A percentile compares a stretch with the other conserved stretches of the same genome.
phyloP scores from a whole-genome alignment of 1,139 yeast species.

The Spencermartinsiella ligniputridi region DNA sequence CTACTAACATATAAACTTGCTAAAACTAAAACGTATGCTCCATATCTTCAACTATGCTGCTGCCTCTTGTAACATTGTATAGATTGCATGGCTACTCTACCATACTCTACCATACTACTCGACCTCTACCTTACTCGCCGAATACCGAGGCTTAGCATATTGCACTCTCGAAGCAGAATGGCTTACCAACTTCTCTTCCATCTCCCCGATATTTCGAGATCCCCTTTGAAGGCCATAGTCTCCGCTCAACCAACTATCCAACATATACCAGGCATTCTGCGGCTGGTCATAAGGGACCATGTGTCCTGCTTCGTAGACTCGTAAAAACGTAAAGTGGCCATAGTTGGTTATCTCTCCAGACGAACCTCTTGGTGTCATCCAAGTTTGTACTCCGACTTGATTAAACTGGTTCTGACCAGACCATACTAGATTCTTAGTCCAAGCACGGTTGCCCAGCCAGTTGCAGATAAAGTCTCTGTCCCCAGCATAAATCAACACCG shows the following conservation, averaged over 20 bases:
- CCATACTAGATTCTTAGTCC: constrained; percentile 72
- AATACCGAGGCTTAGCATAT: no score
- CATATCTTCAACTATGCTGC: no score
- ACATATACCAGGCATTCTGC: constrained; percentile 59
- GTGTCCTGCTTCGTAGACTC: constrained; percentile 60
- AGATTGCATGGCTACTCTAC: no score
- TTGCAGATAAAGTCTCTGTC: constrained; percentile 88
- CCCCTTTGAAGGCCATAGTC: constrained; percentile 13
- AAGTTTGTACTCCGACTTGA: constrained; percentile 34
- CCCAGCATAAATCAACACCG: constrained; percentile 80
- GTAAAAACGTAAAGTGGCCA: constrained; percentile 52
- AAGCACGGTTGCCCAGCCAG: constrained; percentile 83
- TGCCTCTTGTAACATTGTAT: no score
- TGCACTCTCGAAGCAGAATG: no score
- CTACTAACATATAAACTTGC: no score
- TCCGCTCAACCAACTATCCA: constrained; percentile 59
- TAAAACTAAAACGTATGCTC: no score
- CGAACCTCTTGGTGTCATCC: constrained; percentile 35
- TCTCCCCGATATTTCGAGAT: not conserved
- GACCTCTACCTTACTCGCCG: no score
- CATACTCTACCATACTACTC: no score
- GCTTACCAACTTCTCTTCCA: not conserved
- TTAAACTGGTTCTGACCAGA: constrained; percentile 31
- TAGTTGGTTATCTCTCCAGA: constrained; percentile 40
- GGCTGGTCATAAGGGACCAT: constrained; percentile 77